A percentile compares a stretch with the other conserved stretches of the same genome.
phyloP scores from a whole-genome alignment of 1,284 basidiomycete genomes.

The Ustilago vetiveriae region DNA sequence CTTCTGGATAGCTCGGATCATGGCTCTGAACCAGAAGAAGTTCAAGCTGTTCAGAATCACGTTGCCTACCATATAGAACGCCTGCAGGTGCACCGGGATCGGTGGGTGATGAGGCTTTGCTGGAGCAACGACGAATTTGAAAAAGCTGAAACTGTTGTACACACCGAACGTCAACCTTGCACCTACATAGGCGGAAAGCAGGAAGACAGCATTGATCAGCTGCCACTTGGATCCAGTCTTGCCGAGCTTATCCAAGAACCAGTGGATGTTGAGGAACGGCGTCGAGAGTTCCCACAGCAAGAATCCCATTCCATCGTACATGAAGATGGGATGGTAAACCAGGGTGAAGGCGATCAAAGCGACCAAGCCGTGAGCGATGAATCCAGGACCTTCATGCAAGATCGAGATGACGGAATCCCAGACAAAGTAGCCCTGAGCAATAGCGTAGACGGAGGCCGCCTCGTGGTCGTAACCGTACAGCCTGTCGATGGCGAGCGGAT shows the following conservation, averaged over 20 bases:
- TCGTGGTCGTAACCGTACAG: conserved; percentile 63
- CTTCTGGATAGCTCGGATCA: conserved; percentile 67
- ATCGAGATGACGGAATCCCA: conserved; percentile 66
- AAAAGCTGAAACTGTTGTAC: conserved; percentile 63
- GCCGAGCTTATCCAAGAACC: conserved; percentile 68
- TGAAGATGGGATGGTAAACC: conserved; percentile 66
- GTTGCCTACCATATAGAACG: conserved; percentile 58
- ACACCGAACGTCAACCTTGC: conserved; percentile 66
- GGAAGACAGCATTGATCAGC: conserved; percentile 66
- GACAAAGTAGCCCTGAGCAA: conserved; percentile 63
- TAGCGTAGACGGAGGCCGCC: conserved; percentile 56
- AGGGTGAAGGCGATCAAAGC: conserved; percentile 63
- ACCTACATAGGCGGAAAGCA: conserved; percentile 63
- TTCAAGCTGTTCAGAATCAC: conserved; percentile 62
- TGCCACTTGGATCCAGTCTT: conserved; percentile 66
- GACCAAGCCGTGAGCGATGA: conserved; percentile 67
- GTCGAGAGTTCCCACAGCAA: conserved; percentile 67
- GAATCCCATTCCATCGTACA: conserved; percentile 67
- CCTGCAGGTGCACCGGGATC: conserved; percentile 28
- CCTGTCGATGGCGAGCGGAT: conserved; percentile 48
- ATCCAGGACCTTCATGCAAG: conserved; percentile 66
- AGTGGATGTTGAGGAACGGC: conserved; percentile 68
- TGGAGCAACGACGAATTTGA: conserved; percentile 56
- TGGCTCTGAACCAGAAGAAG: conserved; percentile 68
- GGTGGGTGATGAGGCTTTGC: conserved; percentile 45